Evolutionary conservation across 805 yeast genomes (phyloP), one percentile per base, ranked within the genome.

Genomic region (Tetrapisispora namnaoensis): DNA sequence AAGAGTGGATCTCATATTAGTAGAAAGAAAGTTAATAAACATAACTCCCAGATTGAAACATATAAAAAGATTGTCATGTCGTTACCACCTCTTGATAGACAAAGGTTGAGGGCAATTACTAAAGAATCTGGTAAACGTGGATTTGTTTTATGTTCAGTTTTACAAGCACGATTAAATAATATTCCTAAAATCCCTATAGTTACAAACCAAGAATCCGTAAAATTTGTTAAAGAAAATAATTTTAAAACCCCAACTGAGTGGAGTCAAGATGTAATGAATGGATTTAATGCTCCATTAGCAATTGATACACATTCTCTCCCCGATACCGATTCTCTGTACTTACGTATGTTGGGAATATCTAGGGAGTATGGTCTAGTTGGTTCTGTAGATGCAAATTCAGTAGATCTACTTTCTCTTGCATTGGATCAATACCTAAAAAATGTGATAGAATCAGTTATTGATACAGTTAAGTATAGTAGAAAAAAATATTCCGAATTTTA

Each of bases 221-320:
- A 61, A 45, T 56, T 66, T 37, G 58, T 65, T 8, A 61, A 62
- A 37, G 52, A 55, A 28, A 63, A 63, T 45, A 63, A 65, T 48
- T 45, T 63, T 17, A 63, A 65, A 53, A 63, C 66, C 1, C 76
- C 86, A 34, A 76, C 81, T 30, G 83, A 83, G 56, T 89, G 96
- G 91, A 87, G 95, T 21, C 96, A 90, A 64, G 98, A 93, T 61
- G 86, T 93, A 17, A 76, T 83, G 47, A 89, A 83, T 59, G 95
- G 93, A 3, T 77, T 87, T 48, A 88, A 86, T 55, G 78, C 93
- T 1, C 91, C 93, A 4, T 71, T 90, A 35, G 77, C 91, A 2
- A 71, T 86, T 1, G 95, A 91, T 55, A 72, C 78, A 36, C 86
- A 74, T 61, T 90, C 90, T 53, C 65, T 93, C 5, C 97, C 97